Evolutionary conservation across 495 filamentous ascomycete genomes (phyloP), one percentile per base, ranked within the genome.

Genomic region (Lophium mytilinum): DNA sequence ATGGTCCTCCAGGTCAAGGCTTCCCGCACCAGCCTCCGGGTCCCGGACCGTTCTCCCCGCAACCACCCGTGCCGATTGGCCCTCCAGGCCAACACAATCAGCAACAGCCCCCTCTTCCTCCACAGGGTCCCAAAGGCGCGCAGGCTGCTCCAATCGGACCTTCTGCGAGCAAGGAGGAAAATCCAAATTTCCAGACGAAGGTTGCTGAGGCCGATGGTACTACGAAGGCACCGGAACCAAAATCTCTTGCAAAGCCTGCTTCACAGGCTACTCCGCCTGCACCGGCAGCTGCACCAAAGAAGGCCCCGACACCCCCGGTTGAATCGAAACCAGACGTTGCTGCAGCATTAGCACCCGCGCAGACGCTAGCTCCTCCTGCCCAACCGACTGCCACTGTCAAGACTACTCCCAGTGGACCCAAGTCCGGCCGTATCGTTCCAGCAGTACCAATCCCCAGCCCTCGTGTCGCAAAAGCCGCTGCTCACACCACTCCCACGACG

Each of bases 1-100:
- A 82, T 70, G 85, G 83, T 66, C 86, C 80, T 30, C 83, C 88
- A 10, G 84, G 83, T n/a, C 89, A 90, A 69, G 84, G 84, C 9
- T 95, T 90, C 64, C 84, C 82, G 6, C 24, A 30, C 39, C 80
- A 78, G n/a, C 60, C 54, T 21, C 69, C 68, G 37, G 69, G 69
- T 14, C 68, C 68, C 18, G 69, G 69, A 11, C 69, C 67, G 12
- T 71, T 73, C 55, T 50, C 64, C 1, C 61, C 65, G 7, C 59
- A 64, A 24, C 58, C 63, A 30, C 59, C 65, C n/a, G 62, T 67
- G 55, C 71, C 74, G 11, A 68, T 68, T 42, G 71, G 67, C 42
- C 73, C 69, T 56, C 72, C 71, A 19, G 71, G 72, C n/a, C 80
- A 76, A 49, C 55, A 55, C 6, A 24, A 36, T 10, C 68, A 56